phyloP scores from a whole-genome alignment of 129 eudicot species.

The sunflower (Helianthus annuus) region DNA sequence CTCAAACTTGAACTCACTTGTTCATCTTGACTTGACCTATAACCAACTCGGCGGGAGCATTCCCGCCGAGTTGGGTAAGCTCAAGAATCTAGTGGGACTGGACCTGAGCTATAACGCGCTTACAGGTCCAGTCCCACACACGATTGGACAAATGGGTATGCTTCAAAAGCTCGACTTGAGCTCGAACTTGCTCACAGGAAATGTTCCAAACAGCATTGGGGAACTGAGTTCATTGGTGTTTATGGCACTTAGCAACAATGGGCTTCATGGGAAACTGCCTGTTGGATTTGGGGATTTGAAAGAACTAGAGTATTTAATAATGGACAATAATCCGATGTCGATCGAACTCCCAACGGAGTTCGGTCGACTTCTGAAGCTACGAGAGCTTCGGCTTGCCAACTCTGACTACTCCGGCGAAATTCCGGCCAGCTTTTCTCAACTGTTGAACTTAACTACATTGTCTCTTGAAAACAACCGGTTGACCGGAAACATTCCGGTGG shows the following conservation, averaged over 20 bases:
- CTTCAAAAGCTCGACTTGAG: slow-evolving; percentile 88
- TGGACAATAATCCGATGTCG: slow-evolving; percentile 80
- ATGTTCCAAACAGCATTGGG: slow-evolving; percentile 43
- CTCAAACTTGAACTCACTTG: slow-evolving; percentile 38
- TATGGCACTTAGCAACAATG: slow-evolving; percentile 68
- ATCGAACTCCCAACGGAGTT: slow-evolving; percentile 46
- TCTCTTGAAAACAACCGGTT: slow-evolving; percentile 68
- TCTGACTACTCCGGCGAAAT: slow-evolving; percentile 66
- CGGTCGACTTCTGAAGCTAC: slow-evolving; percentile 55
- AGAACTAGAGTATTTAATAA: slow-evolving; percentile 63
- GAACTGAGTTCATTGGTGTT: slow-evolving; percentile 52
- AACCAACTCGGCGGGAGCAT: slow-evolving; percentile 56
- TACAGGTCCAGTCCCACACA: slow-evolving; percentile 42
- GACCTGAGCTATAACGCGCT: slow-evolving; percentile 79
- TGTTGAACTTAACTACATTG: slow-evolving; percentile 56
- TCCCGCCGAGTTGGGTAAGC: slow-evolving; percentile 46
- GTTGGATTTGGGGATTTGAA: slow-evolving; percentile 40
- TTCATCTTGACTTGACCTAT: slow-evolving; percentile 80
- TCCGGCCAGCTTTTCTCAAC: slow-evolving; percentile 45
- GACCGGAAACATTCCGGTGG: slow-evolving; percentile 60
- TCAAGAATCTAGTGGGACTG: slow-evolving; percentile 55
- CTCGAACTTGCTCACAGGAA: slow-evolving; percentile 62
- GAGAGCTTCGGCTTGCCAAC: slow-evolving; percentile 71
- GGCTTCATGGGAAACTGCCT: slow-evolving; percentile 52
- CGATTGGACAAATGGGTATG: slow-evolving; percentile 55